phyloP scores from a whole-genome alignment of 768 basidiomycete species.

The Tephrocybe sp. region DNA sequence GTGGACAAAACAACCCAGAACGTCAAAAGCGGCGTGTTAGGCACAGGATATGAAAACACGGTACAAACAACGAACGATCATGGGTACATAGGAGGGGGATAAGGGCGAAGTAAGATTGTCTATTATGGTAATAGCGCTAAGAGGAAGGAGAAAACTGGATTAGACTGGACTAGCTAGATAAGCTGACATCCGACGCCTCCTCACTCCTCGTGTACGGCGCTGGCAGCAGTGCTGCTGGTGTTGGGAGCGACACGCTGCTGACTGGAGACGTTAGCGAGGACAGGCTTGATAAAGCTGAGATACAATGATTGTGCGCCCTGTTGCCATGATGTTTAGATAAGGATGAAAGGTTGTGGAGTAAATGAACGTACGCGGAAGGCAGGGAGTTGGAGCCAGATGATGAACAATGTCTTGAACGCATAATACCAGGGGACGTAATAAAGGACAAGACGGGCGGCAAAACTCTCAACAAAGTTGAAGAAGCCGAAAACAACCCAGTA shows the following conservation, averaged over 20 bases:
- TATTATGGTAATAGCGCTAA: background rate
- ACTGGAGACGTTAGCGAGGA: constrained; percentile 62
- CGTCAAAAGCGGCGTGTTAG: constrained; percentile 3
- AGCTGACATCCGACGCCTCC: background rate
- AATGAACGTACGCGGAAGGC: constrained; percentile 67
- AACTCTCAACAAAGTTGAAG: constrained; percentile 89
- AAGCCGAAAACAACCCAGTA: constrained; percentile 97
- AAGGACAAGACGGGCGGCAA: constrained; percentile 79
- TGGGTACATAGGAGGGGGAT: background rate
- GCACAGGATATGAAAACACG: background rate
- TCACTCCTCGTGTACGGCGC: constrained; percentile 27
- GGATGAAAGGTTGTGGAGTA: constrained; percentile 13
- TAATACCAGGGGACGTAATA: constrained; percentile 97
- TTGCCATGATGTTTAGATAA: constrained; percentile 9
- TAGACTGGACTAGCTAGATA: too few relatives aligned
- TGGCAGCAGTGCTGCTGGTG: constrained; percentile 47
- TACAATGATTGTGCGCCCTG: constrained; percentile 89
- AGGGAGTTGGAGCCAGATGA: constrained; percentile 90
- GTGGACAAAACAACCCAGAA: too few relatives aligned
- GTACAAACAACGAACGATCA: constrained; percentile 1
- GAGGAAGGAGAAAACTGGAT: too few relatives aligned
- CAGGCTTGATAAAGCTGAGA: constrained; percentile 71
- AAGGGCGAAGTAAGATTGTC: background rate
- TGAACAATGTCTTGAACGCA: constrained; percentile 87
- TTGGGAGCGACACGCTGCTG: constrained; percentile 41